phyloP scores from a whole-genome alignment of 2,329 filamentous ascomycete genomes.

The Aspergillus neotritici region DNA sequence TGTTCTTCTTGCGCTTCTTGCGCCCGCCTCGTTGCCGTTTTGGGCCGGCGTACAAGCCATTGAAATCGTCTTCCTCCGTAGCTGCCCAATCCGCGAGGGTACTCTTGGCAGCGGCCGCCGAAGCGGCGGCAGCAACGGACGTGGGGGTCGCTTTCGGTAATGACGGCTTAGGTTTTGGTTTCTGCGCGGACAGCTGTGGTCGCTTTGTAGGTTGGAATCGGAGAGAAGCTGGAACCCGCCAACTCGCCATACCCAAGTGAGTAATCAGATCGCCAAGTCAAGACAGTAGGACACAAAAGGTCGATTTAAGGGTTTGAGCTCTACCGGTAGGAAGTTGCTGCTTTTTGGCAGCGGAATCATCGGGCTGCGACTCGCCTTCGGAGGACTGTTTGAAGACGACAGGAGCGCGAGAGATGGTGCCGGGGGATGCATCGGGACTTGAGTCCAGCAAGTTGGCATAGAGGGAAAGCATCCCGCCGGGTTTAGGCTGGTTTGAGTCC shows the following conservation, averaged over 20 bases:
- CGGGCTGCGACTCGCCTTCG: conserved; percentile 44
- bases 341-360: conserved; percentile 57
- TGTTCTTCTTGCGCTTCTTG: conserved; percentile 71
- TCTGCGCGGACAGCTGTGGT: conserved; percentile 60
- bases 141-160: conserved; percentile 46
- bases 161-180: conserved; percentile 57
- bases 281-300: conserved; percentile 16
- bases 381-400: conserved; percentile 62
- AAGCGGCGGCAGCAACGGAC: conserved; percentile 25
- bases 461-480: conserved; percentile 58
- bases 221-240: conserved; percentile 52
- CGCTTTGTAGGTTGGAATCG: conserved; percentile 84
- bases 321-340: conserved; percentile 59
- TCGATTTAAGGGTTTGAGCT: conserved; percentile 33
- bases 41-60: conserved; percentile 58
- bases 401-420: conserved; percentile 70
- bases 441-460: conserved; percentile 77
- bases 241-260: conserved; percentile 40
- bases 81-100: conserved; percentile 76
- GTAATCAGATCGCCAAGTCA: conserved; percentile 30
- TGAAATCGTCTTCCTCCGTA: conserved; percentile 72
- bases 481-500: conserved; percentile 26
- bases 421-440: conserved; percentile 39
- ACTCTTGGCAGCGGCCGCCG: conserved; percentile 53
- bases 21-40: conserved; percentile 71